Base-by-base conservation (phyloP, 768 basidiomycete genomes). In the Porpolomopsis calyptriformis region DNA sequence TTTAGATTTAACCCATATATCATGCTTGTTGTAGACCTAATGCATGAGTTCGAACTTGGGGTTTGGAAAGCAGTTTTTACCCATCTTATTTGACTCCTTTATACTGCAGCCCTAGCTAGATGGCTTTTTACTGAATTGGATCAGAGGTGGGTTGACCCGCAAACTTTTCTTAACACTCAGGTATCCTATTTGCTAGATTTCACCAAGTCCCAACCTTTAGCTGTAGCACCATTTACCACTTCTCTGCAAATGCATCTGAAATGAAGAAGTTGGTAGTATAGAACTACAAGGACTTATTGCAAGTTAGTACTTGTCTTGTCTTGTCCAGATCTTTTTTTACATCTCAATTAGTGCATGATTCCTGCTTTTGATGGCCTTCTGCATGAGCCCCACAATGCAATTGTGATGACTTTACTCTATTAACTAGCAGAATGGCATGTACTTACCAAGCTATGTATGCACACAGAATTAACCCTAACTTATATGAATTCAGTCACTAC, bases 241-340 rank as follows among this genome's bases (percentile, higher is more conserved):
- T 70, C 43, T 25, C 50, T 7, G 36, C 42, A 1, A 64, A 66
- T 47, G 51, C 64, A 0, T 59, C 64, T 0, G 60, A 63, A 16
- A 56, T 65, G 55, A 60, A 61, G 40, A 58, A 66, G 9, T 46
- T 63, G 5, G 61, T 61, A 3, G 68, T 60, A 1, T 49, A 58
- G 0, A 60, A 71, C 41, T 70, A 63, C 40, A 64, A 70, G 43
- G 67, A 70, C 18, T 43, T 69, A 0, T 53, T 70, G 0, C 68
- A 70, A 60, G 69, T 63, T 43, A n/a, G 37, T 38, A 5, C 12
- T 1, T 9, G 2, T 27, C 18, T 7, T n/a, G 5, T 43, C 18
- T 16, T 2, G 14, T 18, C 29, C n/a, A 26, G 2, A 33, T 43
- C n/a, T 5, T n/a, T n/a, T 14, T 3, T 9, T 26, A 27, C n/a